Evolutionary conservation across 2,329 filamentous ascomycete genomes (phyloP), one percentile per base, ranked within the genome.

Genomic region (Westerdykella ornata): DNA sequence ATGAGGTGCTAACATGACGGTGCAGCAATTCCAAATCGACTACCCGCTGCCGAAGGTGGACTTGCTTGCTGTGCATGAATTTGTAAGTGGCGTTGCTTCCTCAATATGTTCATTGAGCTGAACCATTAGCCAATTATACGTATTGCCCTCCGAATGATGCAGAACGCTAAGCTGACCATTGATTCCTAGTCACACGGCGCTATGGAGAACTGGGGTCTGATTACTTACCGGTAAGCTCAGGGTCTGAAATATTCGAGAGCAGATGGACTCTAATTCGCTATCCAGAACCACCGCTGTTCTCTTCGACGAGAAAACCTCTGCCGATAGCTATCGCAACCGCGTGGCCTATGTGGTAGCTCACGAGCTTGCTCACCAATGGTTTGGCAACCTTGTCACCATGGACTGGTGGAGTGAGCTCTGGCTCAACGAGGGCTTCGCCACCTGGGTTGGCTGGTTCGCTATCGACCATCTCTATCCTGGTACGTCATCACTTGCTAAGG

Each of bases 161-260:
- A 14, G 15, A 19, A 39, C n/a, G 16, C 20, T 28, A 45, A 32
- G 52, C 72, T 76, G 57, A 76, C 63, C 58, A 38, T 47, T 54
- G 56, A 39, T 51, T 62, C 53, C 50, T 69, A 77, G 75, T 76
- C 74, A 57, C 74, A 77, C 44, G 90, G 90, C 52, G 90, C 89
- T 48, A 96, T 97, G 89, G 89, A 97, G 75, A 97, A 97, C 68
- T 97, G 90, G 90, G 90, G 90, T 63, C 75, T 98, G 40, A 88
- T 98, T 44, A 97, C 92, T 22, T 98, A 97, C 71, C 80, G 88
- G 65, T 66, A 15, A 45, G 49, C 48, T 44, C 8, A 6, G 16
- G 12, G 12, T 20, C 17, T n/a, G n/a, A 3, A 2, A 12, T 8
- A 36, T 39, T 19, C 33, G 11, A 3, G 4, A 32, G n/a, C 11